Evolutionary conservation across 2,329 filamentous ascomycete species (phyloP).

Genomic region (Claviceps spartinae): DNA sequence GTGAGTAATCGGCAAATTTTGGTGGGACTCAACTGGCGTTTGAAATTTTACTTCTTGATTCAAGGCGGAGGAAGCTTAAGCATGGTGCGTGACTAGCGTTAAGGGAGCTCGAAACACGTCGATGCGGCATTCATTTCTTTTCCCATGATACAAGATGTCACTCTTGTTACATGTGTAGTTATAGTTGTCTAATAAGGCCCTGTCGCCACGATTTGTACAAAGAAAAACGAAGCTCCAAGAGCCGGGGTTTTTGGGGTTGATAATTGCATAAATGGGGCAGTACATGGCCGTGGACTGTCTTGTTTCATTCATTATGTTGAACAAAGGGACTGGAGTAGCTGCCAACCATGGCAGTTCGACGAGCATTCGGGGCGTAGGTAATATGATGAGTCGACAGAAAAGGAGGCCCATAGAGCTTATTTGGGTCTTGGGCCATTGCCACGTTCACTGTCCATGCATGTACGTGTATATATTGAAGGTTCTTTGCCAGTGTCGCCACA

Average conservation of each 20-base stretch:
- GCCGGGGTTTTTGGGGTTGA: too few species aligned
- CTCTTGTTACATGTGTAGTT: too few species aligned
- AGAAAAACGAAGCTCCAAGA: neutral
- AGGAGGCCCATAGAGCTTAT: neutral
- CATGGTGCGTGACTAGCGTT: neutral
- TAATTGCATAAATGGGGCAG: neutral
- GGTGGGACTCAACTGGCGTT: slow-evolving; percentile 5
- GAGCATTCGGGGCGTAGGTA: neutral
- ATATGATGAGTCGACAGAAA: neutral
- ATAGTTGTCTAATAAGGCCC: too few species aligned
- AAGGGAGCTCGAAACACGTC: neutral
- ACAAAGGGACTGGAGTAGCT: neutral
- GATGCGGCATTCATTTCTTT: neutral
- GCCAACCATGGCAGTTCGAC: neutral
- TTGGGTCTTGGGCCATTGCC: neutral
- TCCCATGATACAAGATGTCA: too few species aligned
- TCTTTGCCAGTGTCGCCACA: neutral
- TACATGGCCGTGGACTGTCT: neutral
- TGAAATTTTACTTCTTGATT: neutral
- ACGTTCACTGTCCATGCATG: neutral
- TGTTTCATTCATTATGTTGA: neutral
- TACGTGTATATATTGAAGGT: neutral
- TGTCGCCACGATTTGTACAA: too few species aligned
- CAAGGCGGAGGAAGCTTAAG: neutral
- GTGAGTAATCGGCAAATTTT: slow-evolving; percentile 11